Conservation (phyloP, 345 rosid genomes). For the Eucalyptus viminalis region DNA sequence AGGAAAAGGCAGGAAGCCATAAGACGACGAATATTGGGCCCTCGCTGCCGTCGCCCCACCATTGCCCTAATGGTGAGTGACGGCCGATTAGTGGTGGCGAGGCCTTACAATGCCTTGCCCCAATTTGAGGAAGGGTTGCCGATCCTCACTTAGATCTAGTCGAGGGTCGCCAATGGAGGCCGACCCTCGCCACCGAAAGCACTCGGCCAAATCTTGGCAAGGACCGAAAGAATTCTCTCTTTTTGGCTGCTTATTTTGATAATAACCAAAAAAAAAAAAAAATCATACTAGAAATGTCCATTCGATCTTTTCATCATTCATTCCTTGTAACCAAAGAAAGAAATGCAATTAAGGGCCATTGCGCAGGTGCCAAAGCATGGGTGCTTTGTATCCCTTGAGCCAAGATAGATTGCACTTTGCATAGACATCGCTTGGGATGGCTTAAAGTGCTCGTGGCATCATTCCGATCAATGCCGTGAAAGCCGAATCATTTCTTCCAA, state of each 20-base stretch:
- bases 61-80: background rate
- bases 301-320: background rate
- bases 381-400: background rate
- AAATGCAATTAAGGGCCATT: background rate
- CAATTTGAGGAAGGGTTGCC: background rate
- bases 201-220: background rate
- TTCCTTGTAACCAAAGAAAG: background rate
- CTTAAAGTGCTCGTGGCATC: background rate
- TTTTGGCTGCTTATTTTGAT: background rate
- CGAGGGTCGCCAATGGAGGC: too few species aligned
- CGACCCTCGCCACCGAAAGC: background rate
- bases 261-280: background rate
- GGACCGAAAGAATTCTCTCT: background rate
- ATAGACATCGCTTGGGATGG: background rate
- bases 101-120: background rate
- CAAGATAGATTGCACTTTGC: background rate
- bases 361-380: background rate
- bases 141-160: background rate
- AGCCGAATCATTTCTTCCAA: background rate
- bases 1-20: background rate
- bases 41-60: fast-evolving
- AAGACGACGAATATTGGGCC: too few species aligned
- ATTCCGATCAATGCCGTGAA: background rate
- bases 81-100: background rate
- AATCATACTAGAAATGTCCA: background rate